Evolutionary conservation across 73 alveolate genomes (phyloP).

Genomic region (Paraurostyla sp.): DNA sequence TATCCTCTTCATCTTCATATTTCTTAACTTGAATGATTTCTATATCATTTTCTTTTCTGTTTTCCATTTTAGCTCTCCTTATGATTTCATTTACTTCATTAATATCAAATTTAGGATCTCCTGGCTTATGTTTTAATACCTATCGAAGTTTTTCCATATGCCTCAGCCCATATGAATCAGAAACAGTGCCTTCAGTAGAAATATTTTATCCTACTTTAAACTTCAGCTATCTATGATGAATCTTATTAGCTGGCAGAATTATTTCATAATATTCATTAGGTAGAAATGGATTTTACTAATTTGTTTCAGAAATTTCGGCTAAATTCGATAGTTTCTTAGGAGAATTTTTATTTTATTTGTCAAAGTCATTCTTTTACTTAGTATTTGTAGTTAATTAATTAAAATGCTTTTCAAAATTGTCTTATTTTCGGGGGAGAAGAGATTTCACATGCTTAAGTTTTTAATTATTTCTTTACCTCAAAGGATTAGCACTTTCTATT

Average conservation of each 20-base stretch:
- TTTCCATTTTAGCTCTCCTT: not conserved
- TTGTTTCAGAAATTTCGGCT: not conserved
- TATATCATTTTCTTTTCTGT: not conserved
- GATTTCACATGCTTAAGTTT: slow-evolving; percentile 17
- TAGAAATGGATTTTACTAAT: not conserved
- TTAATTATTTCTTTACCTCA: not conserved
- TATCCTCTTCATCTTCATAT: not conserved
- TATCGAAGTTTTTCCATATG: slow-evolving; percentile 33
- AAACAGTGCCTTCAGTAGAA: slow-evolving; percentile 7
- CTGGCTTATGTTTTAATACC: slow-evolving; percentile 44
- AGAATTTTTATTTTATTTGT: no score
- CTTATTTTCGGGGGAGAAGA: not conserved
- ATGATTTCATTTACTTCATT: slow-evolving; percentile 21
- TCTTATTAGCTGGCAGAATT: no score
- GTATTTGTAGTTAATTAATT: not conserved
- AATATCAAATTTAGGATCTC: slow-evolving; percentile 5
- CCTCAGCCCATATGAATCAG: slow-evolving; percentile 1
- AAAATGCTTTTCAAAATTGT: not conserved
- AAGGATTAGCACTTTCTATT: not conserved
- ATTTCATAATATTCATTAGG: not conserved
- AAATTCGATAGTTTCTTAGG: no score
- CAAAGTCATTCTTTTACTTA: no score
- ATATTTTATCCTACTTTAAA: slow-evolving; percentile 28
- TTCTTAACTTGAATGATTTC: not conserved
- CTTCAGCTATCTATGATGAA: not conserved